Evolutionary conservation across 2,329 filamentous ascomycete species (phyloP).

Genomic region (Pyrenochaeta sp.): DNA sequence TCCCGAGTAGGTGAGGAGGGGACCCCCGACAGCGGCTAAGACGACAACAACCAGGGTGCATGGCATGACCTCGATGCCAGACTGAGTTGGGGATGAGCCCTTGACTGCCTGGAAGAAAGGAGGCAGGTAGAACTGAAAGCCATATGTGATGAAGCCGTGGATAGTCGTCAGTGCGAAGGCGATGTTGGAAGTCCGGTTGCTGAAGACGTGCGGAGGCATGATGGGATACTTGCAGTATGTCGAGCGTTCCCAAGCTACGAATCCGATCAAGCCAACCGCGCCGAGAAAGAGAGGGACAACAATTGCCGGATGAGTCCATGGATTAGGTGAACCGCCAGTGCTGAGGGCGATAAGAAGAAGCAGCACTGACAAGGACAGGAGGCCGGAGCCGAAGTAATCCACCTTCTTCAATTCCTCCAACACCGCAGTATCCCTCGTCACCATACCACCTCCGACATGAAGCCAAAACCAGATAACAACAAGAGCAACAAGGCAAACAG

Average conservation of each 20-base stretch:
- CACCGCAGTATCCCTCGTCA: constrained; percentile 16
- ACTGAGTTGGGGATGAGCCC: constrained; percentile 25
- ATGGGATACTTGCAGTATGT: constrained; percentile 39
- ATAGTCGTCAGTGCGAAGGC: constrained; percentile 46
- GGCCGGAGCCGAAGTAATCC: constrained; percentile 55
- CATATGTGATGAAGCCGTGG: constrained; percentile 36
- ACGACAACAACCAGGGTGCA: constrained; percentile 32
- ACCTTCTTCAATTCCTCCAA: constrained; percentile 28
- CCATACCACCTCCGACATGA: constrained; percentile 23
- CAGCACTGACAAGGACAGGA: constrained; percentile 52
- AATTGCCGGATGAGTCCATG: constrained; percentile 53
- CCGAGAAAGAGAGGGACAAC: constrained; percentile 57
- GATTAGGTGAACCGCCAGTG: constrained; percentile 52
- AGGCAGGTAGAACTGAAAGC: constrained; percentile 37
- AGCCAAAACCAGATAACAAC: constrained; percentile 44
- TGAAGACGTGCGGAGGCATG: constrained; percentile 56
- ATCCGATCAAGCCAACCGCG: constrained; percentile 46
- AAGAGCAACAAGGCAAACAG: constrained; percentile 37
- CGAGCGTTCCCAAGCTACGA: constrained; percentile 51
- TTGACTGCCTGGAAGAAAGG: constrained; percentile 40
- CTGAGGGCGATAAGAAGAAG: constrained; percentile 55
- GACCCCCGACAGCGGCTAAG: constrained; percentile 28
- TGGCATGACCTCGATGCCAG: constrained; percentile 38
- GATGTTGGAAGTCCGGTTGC: constrained; percentile 50
- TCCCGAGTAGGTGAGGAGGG: constrained; percentile 29